These are phyloP conservation scores for Lomentospora prolificans DNA, from an alignment of 2,329 filamentous ascomycete species.

Conservation along the genomic window DNA sequence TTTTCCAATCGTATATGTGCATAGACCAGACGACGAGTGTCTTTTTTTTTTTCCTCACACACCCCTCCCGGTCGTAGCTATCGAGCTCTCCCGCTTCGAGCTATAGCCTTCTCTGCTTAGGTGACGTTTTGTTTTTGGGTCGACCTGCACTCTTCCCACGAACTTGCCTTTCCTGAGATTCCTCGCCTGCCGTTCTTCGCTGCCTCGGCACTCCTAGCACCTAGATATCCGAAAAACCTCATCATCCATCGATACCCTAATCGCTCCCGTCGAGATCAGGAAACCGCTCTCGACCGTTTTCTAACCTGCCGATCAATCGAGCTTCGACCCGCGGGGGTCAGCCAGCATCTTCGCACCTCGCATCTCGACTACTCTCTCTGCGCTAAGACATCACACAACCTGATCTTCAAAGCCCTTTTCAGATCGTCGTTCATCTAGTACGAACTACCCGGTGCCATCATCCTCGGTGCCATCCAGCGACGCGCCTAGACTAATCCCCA, in stretches of 20 bases:
- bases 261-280: not conserved
- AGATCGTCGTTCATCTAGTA: not conserved
- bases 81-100: not conserved
- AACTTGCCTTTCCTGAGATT: slow-evolving; percentile 3
- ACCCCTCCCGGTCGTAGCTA: not conserved
- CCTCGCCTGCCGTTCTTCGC: not conserved
- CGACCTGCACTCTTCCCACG: slow-evolving; percentile 30
- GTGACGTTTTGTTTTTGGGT: slow-evolving; percentile 25
- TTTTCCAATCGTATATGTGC: not conserved
- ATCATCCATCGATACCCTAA: slow-evolving; percentile 3
- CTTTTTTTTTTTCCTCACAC: not conserved
- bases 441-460: not conserved
- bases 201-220: not conserved
- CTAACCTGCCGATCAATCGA: not conserved
- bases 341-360: not conserved
- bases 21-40: not conserved
- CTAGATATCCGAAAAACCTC: not conserved
- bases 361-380: not conserved
- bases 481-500: not conserved
- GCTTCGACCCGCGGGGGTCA: too few species aligned
- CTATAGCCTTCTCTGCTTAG: not conserved
- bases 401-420: not conserved
- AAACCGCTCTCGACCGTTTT: not conserved
- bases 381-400: not conserved
- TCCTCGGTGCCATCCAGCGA: not conserved